Base-by-base conservation (phyloP, 805 yeast genomes). In the Lipomyces lipofer region DNA sequence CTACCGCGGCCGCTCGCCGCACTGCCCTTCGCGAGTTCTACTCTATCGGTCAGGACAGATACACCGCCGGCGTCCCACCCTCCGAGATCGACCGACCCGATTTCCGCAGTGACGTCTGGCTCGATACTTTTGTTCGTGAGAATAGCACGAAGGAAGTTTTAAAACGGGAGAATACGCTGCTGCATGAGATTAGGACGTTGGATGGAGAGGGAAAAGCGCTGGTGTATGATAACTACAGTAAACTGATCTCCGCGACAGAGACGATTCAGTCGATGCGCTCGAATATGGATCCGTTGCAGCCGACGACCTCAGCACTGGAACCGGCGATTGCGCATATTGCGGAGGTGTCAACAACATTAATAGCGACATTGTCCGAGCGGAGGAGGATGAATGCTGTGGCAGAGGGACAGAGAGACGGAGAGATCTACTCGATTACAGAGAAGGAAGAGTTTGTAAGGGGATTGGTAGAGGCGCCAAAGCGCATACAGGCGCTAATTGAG, bases 161-260 rank as follows among this genome's bases (percentile, higher is more conserved):
- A 33, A 29, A 21, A n/a, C 30, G 28, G 40, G 63, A 58, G 39
- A 60, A 49, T 38, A 43, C 44, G 25, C 36, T 60, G 45, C 39
- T 52, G 44, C 63, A 58, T 27, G 67, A 64, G 35, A 53, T 63
- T 24, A 47, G 58, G 24, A 51, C 63, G 10, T 47, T 64, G 28
- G 66, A 64, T 7, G 64, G 66, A 24, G 67, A 64, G 43, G 63
- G 62, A 13, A 64, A 64, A 33, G 64, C 67, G 13, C 49, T 64
- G 43, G 67, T 64, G 2, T 64, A 64, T 43, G 63, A 64, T 33
- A 64, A 64, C 45, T 64, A 64, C 43, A 40, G 46, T 17, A 63
- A 63, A 43, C 52, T 63, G 43, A 63, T 63, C 38, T 35, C 62
- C 19, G 66, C 66, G 4, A 52, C 64, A 2, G 64, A 63, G 47